Percentiles rank a stretch among this genome's conserved stretches.
phyloP scores from a whole-genome alignment of 2,329 filamentous ascomycete genomes.

The Trichoderma semiorbis region DNA sequence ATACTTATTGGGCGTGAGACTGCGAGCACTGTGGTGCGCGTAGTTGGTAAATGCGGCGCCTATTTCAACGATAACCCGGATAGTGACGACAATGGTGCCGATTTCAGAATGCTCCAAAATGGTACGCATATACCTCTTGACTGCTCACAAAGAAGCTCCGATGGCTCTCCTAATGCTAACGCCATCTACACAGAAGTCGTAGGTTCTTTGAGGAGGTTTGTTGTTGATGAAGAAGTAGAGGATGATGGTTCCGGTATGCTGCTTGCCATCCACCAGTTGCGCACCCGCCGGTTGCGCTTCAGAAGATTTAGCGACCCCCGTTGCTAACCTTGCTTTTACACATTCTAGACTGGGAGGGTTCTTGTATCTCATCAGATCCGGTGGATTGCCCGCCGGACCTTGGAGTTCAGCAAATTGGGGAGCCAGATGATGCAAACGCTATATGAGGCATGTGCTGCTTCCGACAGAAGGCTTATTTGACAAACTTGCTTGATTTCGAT shows the following conservation, averaged over 20 bases:
- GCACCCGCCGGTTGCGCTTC: not conserved
- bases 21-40: conserved; percentile 40
- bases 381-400: conserved; percentile 49
- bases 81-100: conserved; percentile 30
- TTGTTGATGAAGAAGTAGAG: conserved; percentile 55
- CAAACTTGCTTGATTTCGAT: not conserved
- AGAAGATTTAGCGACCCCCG: not conserved
- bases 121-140: conserved; percentile 25
- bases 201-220: conserved; percentile 50
- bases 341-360: conserved; percentile 53
- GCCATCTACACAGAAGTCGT: conserved; percentile 35
- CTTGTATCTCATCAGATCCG: conserved; percentile 52
- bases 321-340: conserved; percentile 22
- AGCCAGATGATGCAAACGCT: conserved; percentile 37
- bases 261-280: not conserved
- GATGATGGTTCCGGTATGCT: conserved; percentile 59
- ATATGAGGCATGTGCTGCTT: conserved; percentile 20
- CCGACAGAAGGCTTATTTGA: not conserved
- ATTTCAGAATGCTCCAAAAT: conserved; percentile 27
- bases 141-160: not conserved
- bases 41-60: conserved; percentile 41
- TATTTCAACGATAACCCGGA: conserved; percentile 38
- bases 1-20: conserved; percentile 42
- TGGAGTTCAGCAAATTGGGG: conserved; percentile 40
- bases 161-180: conserved; percentile 1